Base-by-base conservation (phyloP, 2,329 filamentous ascomycete species). In the Neonectria ditissima region DNA sequence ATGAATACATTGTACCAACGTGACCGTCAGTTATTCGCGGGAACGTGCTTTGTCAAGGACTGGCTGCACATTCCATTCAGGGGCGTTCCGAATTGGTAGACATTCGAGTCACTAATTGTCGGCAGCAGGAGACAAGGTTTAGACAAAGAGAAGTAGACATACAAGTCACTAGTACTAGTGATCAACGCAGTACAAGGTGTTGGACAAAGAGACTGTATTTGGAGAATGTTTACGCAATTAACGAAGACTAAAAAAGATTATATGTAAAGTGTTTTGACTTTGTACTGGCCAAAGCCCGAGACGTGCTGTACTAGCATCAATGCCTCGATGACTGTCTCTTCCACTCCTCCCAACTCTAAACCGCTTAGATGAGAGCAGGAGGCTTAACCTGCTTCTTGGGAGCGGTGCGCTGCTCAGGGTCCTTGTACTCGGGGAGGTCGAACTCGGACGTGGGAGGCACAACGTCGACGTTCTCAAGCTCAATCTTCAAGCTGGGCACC, bases 401-500 rank as follows among this genome's bases (percentile, higher is more conserved):
- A 4, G 37, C 37, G 37, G 37, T 11, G 37, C n/a, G 37, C 37
- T 18, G 37, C n/a, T 18, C 37, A n/a, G 37, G 37, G 8, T 41
- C 37, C n/a, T 41, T 41, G 37, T 41, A 41, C 37, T 41, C 37
- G 37, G 37, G 37, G 4, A 41, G 37, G n/a, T 41, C 37, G 37
- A 41, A 41, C 37, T 41, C 37, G 4, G 37, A 41, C 37, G 3
- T n/a, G 7, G 37, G 63, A 14, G 65, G 66, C 2, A 63, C 67
- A 24, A 74, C 60, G 5, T 68, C 56, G 61, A 74, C 71, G 34
- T 73, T 71, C 63, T 80, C 76, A 9, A 83, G 65, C 10, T 76
- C 73, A 26, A 83, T 55, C 57, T 75, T 70, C 54, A 82, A 74
- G 63, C 80, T 80, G 11, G 77, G 71, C 3, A 73, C 71, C 4